Evolutionary conservation across 1,284 basidiomycete genomes (phyloP), one percentile per base, ranked within the genome.

Genomic region (Heterobasidion irregulare): DNA sequence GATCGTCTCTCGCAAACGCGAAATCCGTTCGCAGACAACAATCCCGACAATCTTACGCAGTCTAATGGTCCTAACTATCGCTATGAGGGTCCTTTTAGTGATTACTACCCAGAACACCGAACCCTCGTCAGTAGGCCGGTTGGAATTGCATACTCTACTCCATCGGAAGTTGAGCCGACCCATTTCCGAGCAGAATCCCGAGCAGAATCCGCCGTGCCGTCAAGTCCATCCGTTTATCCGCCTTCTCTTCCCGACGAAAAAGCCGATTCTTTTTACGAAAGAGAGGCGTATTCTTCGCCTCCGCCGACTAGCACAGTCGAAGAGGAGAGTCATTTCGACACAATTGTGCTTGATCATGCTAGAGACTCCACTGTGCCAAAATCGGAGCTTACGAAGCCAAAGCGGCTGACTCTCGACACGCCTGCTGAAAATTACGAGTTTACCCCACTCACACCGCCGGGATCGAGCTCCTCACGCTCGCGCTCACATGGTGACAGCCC

Each of bases 141-240:
- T 15, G 36, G 33, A 4, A 9, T 26, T 7, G 46, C 53, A 3
- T 26, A 36, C 18, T 16, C 53, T 12, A 43, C 15, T 36, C 19
- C 43, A 41, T 12, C 12, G 6, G 47, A 48, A 33, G 26, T 33
- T 18, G 34, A n/a, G 16, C 6, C 43, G 13, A 33, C 48, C 8
- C 12, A 34, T 36, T 12, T 47, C 35, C 32, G 48, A 33, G 19
- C 44, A 51, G 7, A 50, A 16, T 38, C 15, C 41, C 48, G 52
- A 38, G 13, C 53, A 52, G 43, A 26, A 32, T 56, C 44, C 58
- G 58, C 47, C 34, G 70, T 73, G 10, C 63, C 63, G n/a, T 82
- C 81, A 5, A 80, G 73, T 53, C 80, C 80, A 19, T 84, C 82
- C 0, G 71, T 83, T 53, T 84, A 84, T 65, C 79, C 82, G 10